These are phyloP conservation scores for Aureobasidium subglaciale DNA, from an alignment of 2,329 filamentous ascomycete genomes.

Conservation along the genomic window DNA sequence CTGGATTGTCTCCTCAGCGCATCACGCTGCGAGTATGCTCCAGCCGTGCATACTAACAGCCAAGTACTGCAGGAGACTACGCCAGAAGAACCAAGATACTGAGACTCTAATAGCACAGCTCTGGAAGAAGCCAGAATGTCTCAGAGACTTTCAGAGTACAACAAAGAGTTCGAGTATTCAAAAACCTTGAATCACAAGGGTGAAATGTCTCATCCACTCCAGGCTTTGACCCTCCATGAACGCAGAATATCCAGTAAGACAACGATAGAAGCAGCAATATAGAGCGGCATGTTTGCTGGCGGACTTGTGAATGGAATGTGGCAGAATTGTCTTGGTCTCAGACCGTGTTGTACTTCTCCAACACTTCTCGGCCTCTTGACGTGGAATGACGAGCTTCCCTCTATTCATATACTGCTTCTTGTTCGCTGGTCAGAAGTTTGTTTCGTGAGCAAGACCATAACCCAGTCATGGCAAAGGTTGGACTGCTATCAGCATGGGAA, in stretches of 20 bases:
- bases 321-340: neutral
- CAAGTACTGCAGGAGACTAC: no score
- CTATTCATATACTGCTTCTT: neutral
- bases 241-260: neutral
- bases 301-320: neutral
- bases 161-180: neutral
- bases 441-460: neutral
- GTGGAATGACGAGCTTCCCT: neutral
- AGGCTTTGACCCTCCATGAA: neutral
- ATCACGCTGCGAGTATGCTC: no score
- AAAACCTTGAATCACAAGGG: neutral
- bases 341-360: neutral
- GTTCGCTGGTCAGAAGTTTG: neutral
- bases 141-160: neutral
- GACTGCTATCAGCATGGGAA: neutral
- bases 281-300: neutral
- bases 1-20: no score
- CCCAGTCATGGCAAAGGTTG: neutral
- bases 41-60: no score
- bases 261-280: neutral
- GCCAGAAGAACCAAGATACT: no score
- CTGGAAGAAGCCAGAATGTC: neutral
- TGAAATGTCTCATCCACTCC: neutral
- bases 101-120: no score
- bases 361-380: neutral